These are phyloP conservation scores for Lachancea waltii DNA, from an alignment of 805 yeast species.

Conservation along the genomic window DNA sequence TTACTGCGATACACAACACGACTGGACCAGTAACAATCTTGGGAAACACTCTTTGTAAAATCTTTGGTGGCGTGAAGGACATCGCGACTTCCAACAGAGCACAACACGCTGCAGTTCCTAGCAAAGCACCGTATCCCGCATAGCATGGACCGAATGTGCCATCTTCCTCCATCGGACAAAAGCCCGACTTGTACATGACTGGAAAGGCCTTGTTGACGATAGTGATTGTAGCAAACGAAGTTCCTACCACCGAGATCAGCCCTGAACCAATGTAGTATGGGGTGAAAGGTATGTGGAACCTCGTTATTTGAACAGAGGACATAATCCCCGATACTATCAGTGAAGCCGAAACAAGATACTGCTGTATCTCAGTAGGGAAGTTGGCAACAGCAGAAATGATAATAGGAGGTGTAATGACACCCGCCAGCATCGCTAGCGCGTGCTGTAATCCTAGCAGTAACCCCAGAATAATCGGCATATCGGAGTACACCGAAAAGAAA, in stretches of 20 bases:
- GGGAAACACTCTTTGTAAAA: slow-evolving; percentile 71
- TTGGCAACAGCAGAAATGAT: slow-evolving; percentile 61
- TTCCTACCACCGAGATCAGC: slow-evolving; percentile 81
- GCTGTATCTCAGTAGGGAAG: slow-evolving; percentile 42
- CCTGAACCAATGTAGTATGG: slow-evolving; percentile 84
- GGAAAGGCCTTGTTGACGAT: slow-evolving; percentile 73
- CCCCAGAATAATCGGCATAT: slow-evolving; percentile 77
- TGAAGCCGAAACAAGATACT: slow-evolving; percentile 65
- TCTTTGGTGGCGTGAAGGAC: slow-evolving; percentile 71
- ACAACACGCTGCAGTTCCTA: slow-evolving; percentile 76
- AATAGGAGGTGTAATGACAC: slow-evolving; percentile 79
- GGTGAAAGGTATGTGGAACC: slow-evolving; percentile 70
- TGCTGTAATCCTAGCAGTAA: slow-evolving; percentile 81
- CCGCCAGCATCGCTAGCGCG: slow-evolving; percentile 85
- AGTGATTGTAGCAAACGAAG: slow-evolving; percentile 82
- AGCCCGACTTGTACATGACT: slow-evolving; percentile 68
- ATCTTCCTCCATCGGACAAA: slow-evolving; percentile 54
- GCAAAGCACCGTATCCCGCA: slow-evolving; percentile 80
- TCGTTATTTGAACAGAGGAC: slow-evolving; percentile 69
- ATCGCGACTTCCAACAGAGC: slow-evolving; percentile 65
- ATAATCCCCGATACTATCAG: slow-evolving; percentile 66
- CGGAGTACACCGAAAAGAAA: slow-evolving; percentile 73
- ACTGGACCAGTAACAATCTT: slow-evolving; percentile 93
- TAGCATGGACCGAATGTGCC: slow-evolving; percentile 77
- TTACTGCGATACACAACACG: slow-evolving; percentile 74